Percentiles rank a stretch among this genome's conserved stretches.
phyloP scores from a whole-genome alignment of 768 basidiomycete species.

The Tricholoma hemisulphureum region DNA sequence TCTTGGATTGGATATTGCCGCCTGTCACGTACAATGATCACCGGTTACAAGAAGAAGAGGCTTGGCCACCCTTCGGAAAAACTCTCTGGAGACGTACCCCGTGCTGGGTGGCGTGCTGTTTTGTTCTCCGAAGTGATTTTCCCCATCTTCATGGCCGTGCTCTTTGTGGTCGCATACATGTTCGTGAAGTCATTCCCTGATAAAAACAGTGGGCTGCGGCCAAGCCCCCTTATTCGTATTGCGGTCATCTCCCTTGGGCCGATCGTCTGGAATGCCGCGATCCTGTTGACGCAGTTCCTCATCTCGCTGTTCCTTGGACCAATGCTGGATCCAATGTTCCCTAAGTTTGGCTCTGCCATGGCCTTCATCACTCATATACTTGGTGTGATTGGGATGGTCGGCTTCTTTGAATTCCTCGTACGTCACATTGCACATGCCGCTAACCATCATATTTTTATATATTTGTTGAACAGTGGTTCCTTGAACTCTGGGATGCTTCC shows the following conservation, averaged over 20 bases:
- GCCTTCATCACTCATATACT: conserved; percentile 85
- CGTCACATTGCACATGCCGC: conserved; percentile 26
- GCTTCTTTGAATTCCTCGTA: conserved; percentile 95
- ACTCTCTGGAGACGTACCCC: conserved; percentile 90
- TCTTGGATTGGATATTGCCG: conserved; percentile 99
- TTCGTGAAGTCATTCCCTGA: conserved; percentile 87
- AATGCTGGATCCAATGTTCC: conserved; percentile 79
- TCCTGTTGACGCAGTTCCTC: conserved; percentile 86
- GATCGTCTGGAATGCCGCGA: conserved; percentile 90
- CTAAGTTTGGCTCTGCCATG: conserved; percentile 89
- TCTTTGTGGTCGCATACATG: conserved; percentile 89
- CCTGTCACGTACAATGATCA: conserved; percentile 95
- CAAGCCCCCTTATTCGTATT: conserved; percentile 89
- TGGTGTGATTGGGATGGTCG: conserved; percentile 83
- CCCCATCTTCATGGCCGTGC: conserved; percentile 78
- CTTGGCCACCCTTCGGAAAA: conserved; percentile 97
- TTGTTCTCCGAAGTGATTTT: conserved; percentile 85
- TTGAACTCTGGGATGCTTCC: conserved; percentile 87
- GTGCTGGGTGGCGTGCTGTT: conserved; percentile 90
- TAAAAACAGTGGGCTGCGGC: conserved; percentile 56
- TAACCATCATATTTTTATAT: conserved; percentile 14
- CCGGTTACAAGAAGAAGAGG: conserved; percentile 99
- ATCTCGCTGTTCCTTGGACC: conserved; percentile 91
- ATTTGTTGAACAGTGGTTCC: conserved; percentile 71
- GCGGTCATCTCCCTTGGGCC: conserved; percentile 92